Evolutionary conservation across 345 rosid species (phyloP), one percentile per base, ranked within the genome.

Genomic region (Populus pruinosa): DNA sequence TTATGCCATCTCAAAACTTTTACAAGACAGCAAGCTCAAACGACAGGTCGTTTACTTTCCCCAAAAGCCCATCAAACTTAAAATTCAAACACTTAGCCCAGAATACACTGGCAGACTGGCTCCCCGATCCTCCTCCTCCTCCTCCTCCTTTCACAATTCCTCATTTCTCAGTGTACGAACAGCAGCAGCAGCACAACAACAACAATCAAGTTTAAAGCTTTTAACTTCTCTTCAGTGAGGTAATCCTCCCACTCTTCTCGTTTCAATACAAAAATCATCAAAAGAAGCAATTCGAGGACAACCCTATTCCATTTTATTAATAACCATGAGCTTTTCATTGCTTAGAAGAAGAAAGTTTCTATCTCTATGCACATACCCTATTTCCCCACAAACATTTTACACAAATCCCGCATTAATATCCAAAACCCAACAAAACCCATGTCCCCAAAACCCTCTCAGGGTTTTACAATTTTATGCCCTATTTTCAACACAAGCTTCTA

Each of bases 401-500:
- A 18, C 56, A 55, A 77, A 74, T 8, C 69, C 38, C 63, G 21
- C 39, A 41, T 71, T 29, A 9, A 17, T 75, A 64, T 5, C 47
- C 23, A 47, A 25, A 68, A 35, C 75, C 69, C 38, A 8, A 21
- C 68, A 67, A 23, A 44, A 62, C 77, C 70, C 82, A 66, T 70
- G 33, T 83, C 25, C 74, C 56, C 78, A 61, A 72, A 76, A 35
- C 75, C 62, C 75, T 66, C 39, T 13, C 12, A 29, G 67, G 78
- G 76, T 67, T 68, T 67, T 61, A 17, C 35, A 11, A 31, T 61
- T 61, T n/a, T 21, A 27, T 67, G 75, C 84, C 44, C 82, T 76
- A 43, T 87, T 88, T 79, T 90, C 95, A 74, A 88, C 89, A 44
- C 88, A 85, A 62, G 81, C 96, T 65, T 85, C 90, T 10, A 93